Evolutionary conservation across 495 filamentous ascomycete species (phyloP), one percentile per base, ranked within the genome.

Genomic region (Aspergillus indologenus): DNA sequence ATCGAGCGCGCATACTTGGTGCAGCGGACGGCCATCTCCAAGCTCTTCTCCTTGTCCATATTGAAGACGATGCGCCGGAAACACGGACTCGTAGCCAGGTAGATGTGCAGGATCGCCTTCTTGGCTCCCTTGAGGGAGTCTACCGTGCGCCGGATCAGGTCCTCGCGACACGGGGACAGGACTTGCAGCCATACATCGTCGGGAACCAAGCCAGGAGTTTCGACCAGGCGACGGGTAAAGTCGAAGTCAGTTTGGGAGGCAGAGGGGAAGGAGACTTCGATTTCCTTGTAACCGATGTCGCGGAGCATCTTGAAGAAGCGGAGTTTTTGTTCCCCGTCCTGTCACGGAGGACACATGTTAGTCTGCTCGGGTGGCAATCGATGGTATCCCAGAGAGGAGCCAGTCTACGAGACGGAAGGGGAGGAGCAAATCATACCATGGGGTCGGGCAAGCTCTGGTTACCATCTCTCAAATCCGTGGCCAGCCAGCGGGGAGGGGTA

Each of bases 131-230:
- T 88, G 48, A 98, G 74, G 57, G 91, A 93, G 44, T 96, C 88
- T 45, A 98, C 92, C 14, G 94, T 97, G 57, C 89, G 85, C 31
- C 83, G 81, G 69, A 98, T 97, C 62, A 97, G 84, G 69, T 98
- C 94, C 72, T 92, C 87, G 56, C 94, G 84, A 71, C 94, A 98
- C 21, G 93, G 94, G 2, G 90, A 88, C 52, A 98, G 88, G 29
- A 98, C 94, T 68, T 98, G 94, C 54, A 98, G 79, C 86, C 88
- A 96, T 47, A 98, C 94, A 77, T 98, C 92, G 63, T 93, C 90
- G 34, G 94, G 94, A 11, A 92, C 85, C 5, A 84, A 81, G 26
- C 90, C 92, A 5, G 92, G 90, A 12, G 92, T 95, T 65, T 94
- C 87, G 54, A 98, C 85, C 44, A 98, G 78, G 59, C 88, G 85